phyloP scores from a whole-genome alignment of 192 early-diverging fungal species.

The Obelidium mucronatum region DNA sequence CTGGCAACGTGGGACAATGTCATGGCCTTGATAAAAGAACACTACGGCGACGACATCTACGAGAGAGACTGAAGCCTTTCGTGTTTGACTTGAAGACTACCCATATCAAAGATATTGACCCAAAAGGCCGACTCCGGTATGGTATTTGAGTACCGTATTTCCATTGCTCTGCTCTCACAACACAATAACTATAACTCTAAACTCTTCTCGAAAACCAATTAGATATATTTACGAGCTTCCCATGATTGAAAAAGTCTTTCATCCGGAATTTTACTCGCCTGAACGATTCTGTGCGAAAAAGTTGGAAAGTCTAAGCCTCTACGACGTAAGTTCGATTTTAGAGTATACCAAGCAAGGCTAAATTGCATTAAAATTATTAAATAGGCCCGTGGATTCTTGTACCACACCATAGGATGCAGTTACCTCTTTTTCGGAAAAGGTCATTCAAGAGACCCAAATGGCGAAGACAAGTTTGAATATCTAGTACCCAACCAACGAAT shows the following conservation, averaged over 20 bases:
- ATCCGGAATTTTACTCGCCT: not conserved
- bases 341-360: not conserved
- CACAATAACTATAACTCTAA: not conserved
- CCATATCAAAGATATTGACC: slow-evolving; percentile 14
- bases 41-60: not conserved
- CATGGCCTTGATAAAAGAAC: not conserved
- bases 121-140: not conserved
- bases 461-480: slow-evolving; percentile 8
- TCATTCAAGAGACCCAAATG: slow-evolving; percentile 5
- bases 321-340: slow-evolving; percentile 18
- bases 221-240: slow-evolving; percentile 15
- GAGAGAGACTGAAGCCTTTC: not conserved
- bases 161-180: not conserved
- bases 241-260: not conserved
- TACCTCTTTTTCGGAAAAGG: slow-evolving; percentile 5
- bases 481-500: slow-evolving; percentile 6
- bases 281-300: too few species aligned
- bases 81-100: not conserved
- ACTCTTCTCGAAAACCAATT: not conserved
- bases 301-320: not conserved
- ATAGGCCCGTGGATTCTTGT: slow-evolving; percentile 15
- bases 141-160: not conserved
- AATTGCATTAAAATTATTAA: not conserved
- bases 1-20: slow-evolving; percentile 17
- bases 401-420: slow-evolving; percentile 14